Evolutionary conservation across 2,329 filamentous ascomycete genomes (phyloP).

Genomic region (Paecilomyces sp.): DNA sequence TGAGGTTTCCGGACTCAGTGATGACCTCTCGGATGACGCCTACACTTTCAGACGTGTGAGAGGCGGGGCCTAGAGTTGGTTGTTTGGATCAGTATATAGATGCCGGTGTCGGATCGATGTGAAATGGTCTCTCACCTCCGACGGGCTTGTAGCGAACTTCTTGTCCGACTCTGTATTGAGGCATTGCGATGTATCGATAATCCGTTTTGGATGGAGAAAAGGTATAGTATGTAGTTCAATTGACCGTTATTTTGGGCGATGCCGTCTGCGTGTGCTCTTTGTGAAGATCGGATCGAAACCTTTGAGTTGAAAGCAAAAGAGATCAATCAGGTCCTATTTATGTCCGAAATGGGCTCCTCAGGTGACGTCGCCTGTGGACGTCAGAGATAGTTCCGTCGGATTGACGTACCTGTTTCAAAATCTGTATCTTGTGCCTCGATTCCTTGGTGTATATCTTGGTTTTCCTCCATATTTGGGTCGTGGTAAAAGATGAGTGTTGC

Average conservation of each 20-base stretch:
- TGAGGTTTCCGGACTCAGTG: constrained; percentile 23
- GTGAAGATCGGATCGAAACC: background rate
- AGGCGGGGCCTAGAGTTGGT: constrained; percentile 24
- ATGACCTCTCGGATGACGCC: constrained; percentile 30
- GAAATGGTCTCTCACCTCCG: constrained; percentile 22
- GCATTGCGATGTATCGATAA: constrained; percentile 10
- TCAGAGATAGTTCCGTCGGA: background rate
- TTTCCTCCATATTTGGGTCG: background rate
- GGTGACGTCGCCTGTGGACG: background rate
- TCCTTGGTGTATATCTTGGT: background rate
- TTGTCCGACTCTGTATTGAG: constrained; percentile 24
- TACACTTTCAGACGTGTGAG: constrained; percentile 30
- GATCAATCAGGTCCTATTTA: constrained; percentile 2
- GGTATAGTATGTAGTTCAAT: background rate
- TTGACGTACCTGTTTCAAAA: background rate
- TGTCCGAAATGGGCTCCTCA: background rate
- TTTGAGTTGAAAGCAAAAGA: background rate
- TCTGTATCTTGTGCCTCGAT: background rate
- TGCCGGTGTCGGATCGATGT: background rate
- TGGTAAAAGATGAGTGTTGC: background rate
- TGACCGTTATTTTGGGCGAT: too few species aligned
- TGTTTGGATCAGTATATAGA: background rate
- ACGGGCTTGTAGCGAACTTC: constrained; percentile 36
- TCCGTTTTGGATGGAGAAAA: background rate
- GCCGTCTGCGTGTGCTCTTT: background rate